These are phyloP conservation scores for Ambrosia trifida DNA, from an alignment of 129 eudicot species.

Conservation along the genomic window DNA sequence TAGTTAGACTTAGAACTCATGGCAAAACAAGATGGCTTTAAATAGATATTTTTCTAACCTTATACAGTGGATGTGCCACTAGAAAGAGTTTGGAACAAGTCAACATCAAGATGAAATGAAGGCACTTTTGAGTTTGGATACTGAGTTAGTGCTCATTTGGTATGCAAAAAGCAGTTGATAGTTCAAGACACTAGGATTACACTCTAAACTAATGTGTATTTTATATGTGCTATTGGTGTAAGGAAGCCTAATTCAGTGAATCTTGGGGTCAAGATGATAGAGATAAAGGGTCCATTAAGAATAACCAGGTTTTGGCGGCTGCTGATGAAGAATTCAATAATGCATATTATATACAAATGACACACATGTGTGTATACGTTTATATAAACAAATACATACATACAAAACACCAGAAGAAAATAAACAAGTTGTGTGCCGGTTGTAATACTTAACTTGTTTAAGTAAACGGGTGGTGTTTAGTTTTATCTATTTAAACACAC, in stretches of 20 bases:
- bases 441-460: no score
- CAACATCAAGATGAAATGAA: conserved; percentile 35
- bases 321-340: conserved; percentile 21
- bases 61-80: conserved; percentile 42
- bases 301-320: conserved; percentile 20
- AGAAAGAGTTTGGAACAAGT: conserved; percentile 35
- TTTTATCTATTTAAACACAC: not conserved
- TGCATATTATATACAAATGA: not conserved
- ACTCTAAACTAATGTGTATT: conserved; percentile 20
- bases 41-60: conserved; percentile 20
- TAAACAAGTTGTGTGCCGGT: no score
- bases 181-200: conserved; percentile 38
- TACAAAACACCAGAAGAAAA: not conserved
- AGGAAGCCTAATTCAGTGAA: conserved; percentile 19
- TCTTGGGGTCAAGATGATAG: conserved; percentile 14
- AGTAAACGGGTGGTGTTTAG: not conserved
- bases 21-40: conserved; percentile 19
- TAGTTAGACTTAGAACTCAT: conserved; percentile 2
- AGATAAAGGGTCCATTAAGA: conserved; percentile 26
- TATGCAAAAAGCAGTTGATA: conserved; percentile 18
- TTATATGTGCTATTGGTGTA: conserved; percentile 22
- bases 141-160: conserved; percentile 21
- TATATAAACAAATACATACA: not conserved
- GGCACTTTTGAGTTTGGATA: conserved; percentile 14
- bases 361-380: not conserved